phyloP scores from a whole-genome alignment of 352 stramenopile genomes.

The Pythium brassicae region DNA sequence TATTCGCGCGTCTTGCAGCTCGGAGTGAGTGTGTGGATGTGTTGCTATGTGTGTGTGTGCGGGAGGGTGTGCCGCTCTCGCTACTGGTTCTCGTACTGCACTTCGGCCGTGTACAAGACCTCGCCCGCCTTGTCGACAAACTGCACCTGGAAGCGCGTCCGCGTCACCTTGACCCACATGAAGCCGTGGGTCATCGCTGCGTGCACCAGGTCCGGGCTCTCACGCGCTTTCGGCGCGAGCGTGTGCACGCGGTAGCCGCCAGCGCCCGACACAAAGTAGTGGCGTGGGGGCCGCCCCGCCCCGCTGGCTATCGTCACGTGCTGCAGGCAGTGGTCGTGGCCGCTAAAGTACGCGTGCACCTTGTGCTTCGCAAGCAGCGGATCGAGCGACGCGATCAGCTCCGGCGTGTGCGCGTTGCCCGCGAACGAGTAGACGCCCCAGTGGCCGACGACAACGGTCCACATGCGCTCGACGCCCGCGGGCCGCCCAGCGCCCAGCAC shows the following conservation, averaged over 20 bases:
- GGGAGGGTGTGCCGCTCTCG: neutral
- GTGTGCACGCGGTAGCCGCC: constrained; percentile 69
- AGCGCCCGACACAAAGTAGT: constrained; percentile 81
- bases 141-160: constrained; percentile 65
- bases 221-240: constrained; percentile 60
- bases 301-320: constrained; percentile 57
- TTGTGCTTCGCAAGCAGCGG: constrained; percentile 77
- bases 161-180: constrained; percentile 75
- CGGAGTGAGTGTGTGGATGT: too few relatives aligned
- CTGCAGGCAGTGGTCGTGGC: constrained; percentile 83
- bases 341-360: constrained; percentile 86
- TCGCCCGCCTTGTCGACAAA: constrained; percentile 63
- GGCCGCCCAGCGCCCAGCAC: constrained; percentile 55
- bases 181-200: constrained; percentile 83
- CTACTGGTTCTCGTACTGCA: constrained; percentile 47
- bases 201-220: constrained; percentile 67
- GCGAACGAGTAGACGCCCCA: constrained; percentile 85
- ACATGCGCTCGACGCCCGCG: constrained; percentile 70
- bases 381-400: constrained; percentile 70
- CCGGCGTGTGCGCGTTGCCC: constrained; percentile 71
- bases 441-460: constrained; percentile 80
- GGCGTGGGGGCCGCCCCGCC: constrained; percentile 30
- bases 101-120: constrained; percentile 78
- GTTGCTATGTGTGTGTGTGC: too few relatives aligned
- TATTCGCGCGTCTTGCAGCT: too few relatives aligned